phyloP scores from a whole-genome alignment of 257 asterid species.

The Solanum paucissectum region DNA sequence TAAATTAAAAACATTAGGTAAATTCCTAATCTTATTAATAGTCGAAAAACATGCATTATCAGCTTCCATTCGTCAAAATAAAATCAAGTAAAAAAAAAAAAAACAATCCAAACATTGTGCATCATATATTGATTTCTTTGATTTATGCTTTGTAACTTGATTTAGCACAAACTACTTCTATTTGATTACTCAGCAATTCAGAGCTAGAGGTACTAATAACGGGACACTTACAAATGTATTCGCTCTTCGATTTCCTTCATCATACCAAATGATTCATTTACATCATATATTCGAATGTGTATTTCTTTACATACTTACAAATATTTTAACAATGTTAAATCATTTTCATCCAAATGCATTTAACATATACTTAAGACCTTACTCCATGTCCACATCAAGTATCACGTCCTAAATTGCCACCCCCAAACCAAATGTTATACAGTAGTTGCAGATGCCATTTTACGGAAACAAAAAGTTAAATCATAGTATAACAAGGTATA shows the following conservation, averaged over 20 bases:
- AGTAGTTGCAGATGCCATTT: background rate
- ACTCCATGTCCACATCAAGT: background rate
- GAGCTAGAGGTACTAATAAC: background rate
- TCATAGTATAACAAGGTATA: constrained; percentile 1
- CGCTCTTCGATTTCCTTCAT: background rate
- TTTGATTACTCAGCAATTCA: background rate
- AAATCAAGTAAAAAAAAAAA: background rate
- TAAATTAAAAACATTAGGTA: background rate
- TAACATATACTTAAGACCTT: background rate
- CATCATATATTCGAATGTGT: background rate
- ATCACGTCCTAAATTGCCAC: background rate
- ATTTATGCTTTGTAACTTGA: background rate
- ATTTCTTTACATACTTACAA: background rate
- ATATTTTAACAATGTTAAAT: background rate
- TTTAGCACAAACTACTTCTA: background rate
- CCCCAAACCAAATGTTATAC: background rate
- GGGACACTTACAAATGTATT: background rate
- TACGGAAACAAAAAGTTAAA: background rate
- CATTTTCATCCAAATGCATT: background rate
- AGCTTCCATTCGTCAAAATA: background rate
- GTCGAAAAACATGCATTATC: background rate
- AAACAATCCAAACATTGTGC: background rate
- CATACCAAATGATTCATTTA: background rate
- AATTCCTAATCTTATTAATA: background rate
- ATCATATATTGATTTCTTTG: background rate